These are phyloP conservation scores for Arabidopsis arenosa DNA, from an alignment of 345 rosid genomes.

Conservation along the genomic window DNA sequence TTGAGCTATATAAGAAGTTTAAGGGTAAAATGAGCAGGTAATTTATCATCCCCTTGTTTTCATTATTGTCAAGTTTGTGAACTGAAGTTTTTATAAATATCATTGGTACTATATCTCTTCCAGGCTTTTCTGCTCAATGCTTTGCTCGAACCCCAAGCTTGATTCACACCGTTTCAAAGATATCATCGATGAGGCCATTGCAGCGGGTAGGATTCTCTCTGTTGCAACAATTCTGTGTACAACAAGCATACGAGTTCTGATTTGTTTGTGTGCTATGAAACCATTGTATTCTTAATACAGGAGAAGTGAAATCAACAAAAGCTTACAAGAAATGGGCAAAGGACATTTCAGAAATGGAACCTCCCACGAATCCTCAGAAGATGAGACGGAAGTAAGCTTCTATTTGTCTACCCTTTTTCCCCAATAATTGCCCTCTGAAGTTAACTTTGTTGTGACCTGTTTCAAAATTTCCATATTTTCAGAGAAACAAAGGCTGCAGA, in stretches of 20 bases:
- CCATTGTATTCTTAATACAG: conserved; percentile 43
- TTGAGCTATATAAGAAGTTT: conserved; percentile 64
- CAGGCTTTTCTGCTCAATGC: conserved; percentile 95
- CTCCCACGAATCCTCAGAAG: conserved; percentile 68
- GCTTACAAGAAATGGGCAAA: conserved; percentile 86
- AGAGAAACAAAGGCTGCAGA: conserved; percentile 61
- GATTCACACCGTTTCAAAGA: conserved; percentile 91
- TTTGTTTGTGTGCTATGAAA: conserved; percentile 14
- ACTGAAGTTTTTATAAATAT: not conserved
- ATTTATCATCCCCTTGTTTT: conserved; percentile 10
- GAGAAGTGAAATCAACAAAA: conserved; percentile 73
- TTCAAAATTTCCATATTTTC: conserved; percentile 1
- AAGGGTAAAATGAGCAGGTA: conserved; percentile 89
- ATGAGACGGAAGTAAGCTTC: conserved; percentile 64
- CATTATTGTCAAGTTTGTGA: not conserved
- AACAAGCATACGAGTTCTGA: not conserved
- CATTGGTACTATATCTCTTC: not conserved
- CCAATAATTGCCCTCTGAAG: not conserved
- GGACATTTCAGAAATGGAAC: conserved; percentile 63
- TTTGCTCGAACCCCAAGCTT: conserved; percentile 84
- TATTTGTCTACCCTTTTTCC: not conserved
- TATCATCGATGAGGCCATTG: conserved; percentile 72
- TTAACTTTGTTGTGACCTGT: conserved; percentile 14
- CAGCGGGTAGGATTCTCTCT: conserved; percentile 55
- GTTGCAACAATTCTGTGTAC: not conserved